A percentile compares a stretch with the other conserved stretches of the same genome.
These are phyloP conservation scores for Sporothrix curviconia DNA, from an alignment of 2,329 filamentous ascomycete species.

Conservation along the genomic window DNA sequence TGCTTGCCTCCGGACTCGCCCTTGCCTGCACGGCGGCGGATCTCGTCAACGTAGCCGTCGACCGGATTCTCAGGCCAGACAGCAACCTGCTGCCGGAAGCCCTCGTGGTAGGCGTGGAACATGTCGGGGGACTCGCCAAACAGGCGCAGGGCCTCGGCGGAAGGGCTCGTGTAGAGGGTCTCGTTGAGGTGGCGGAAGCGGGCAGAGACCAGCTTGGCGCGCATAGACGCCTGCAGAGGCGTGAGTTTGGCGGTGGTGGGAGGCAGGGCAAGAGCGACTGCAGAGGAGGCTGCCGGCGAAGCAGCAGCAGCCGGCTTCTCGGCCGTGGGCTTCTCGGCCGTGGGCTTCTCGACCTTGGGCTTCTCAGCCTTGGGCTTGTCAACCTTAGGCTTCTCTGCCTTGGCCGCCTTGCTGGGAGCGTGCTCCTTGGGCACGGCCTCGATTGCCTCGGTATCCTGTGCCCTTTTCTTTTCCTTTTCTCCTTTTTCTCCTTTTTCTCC, in stretches of 20 bases:
- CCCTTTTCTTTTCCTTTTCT: slow-evolving; percentile 6
- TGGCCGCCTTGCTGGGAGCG: slow-evolving; percentile 19
- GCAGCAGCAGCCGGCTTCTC: not conserved
- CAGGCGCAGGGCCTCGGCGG: slow-evolving; percentile 70
- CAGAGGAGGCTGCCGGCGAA: not conserved
- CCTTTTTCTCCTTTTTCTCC: slow-evolving; percentile 16
- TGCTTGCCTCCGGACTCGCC: slow-evolving; percentile 16
- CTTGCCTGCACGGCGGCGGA: slow-evolving; percentile 49
- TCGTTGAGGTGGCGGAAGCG: slow-evolving; percentile 97
- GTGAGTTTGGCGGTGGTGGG: slow-evolving; percentile 58
- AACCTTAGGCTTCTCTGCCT: slow-evolving; percentile 23
- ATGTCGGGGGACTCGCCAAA: slow-evolving; percentile 84
- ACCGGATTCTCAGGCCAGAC: slow-evolving; percentile 97
- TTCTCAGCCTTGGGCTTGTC: slow-evolving; percentile 22
- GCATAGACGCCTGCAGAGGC: slow-evolving; percentile 88
- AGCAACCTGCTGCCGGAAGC: slow-evolving; percentile 90
- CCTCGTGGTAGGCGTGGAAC: slow-evolving; percentile 93
- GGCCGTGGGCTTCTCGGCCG: too few species aligned
- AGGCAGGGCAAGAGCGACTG: slow-evolving; percentile 25
- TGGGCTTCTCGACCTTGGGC: slow-evolving; percentile 17
- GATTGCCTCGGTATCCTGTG: too few species aligned
- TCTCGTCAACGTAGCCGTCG: slow-evolving; percentile 70
- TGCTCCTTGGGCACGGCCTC: slow-evolving; percentile 16
- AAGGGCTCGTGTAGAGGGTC: slow-evolving; percentile 89
- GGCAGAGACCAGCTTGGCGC: slow-evolving; percentile 86